Conservation (phyloP, 129 eudicot genomes). For the Rutidosis leptorrhynchoides region DNA sequence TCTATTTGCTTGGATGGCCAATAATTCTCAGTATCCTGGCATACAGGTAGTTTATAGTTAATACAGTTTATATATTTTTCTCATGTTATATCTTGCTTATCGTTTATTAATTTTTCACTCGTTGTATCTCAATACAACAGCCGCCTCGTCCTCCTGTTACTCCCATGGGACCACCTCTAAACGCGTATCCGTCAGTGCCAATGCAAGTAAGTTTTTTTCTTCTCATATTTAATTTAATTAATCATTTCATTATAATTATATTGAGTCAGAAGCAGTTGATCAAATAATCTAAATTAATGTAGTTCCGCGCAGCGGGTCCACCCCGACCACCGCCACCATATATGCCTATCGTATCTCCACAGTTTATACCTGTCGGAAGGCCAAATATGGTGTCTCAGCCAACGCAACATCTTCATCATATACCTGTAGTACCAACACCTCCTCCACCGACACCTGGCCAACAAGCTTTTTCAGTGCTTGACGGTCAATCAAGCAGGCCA, state of each 20-base stretch:
- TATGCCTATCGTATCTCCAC: slow-evolving; percentile 58
- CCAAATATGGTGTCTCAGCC: slow-evolving; percentile 57
- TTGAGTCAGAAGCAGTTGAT: slow-evolving; percentile 9
- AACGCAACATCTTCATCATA: slow-evolving; percentile 52
- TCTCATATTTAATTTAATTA: background rate
- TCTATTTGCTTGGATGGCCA: slow-evolving; percentile 54
- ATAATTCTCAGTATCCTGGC: slow-evolving; percentile 64
- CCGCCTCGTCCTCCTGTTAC: slow-evolving; percentile 59
- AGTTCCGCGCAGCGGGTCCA: slow-evolving; percentile 69
- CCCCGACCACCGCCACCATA: slow-evolving; percentile 56
- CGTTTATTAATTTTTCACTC: slow-evolving; percentile 10
- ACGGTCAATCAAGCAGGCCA: slow-evolving; percentile 53
- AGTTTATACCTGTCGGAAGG: slow-evolving; percentile 57
- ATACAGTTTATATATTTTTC: slow-evolving; percentile 8
- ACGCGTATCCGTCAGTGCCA: slow-evolving; percentile 52
- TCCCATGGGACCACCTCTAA: slow-evolving; percentile 59
- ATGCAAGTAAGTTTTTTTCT: slow-evolving; percentile 56
- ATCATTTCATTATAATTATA: background rate
- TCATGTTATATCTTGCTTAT: background rate
- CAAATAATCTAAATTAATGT: slow-evolving; percentile 17
- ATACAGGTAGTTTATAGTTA: slow-evolving; percentile 53
- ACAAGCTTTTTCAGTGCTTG: slow-evolving; percentile 58
- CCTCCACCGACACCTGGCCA: slow-evolving; percentile 37
- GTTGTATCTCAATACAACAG: slow-evolving; percentile 30
- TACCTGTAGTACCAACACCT: slow-evolving; percentile 47